Evolutionary conservation across 2,329 filamentous ascomycete species (phyloP).

Genomic region (Fusarium coffeatum): DNA sequence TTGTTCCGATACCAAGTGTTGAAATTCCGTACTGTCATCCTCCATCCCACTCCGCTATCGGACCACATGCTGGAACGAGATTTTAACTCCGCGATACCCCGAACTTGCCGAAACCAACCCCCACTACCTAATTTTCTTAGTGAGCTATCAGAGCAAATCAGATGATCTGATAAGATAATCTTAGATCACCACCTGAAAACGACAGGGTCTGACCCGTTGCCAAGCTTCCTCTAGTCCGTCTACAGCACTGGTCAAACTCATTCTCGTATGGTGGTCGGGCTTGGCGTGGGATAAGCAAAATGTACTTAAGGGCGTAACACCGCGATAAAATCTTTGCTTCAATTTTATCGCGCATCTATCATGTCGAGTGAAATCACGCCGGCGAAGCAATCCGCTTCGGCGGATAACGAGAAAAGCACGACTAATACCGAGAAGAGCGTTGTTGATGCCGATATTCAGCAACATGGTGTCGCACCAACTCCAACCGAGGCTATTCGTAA

Average conservation of each 20-base stretch:
- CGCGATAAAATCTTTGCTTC: accelerated
- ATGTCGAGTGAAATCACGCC: background rate
- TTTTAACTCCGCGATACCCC: background rate
- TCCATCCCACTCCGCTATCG: background rate
- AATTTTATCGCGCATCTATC: background rate
- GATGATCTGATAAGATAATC: background rate
- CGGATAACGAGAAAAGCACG: background rate
- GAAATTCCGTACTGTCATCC: too few relatives aligned
- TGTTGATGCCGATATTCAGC: background rate
- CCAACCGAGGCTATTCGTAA: background rate
- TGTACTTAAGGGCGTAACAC: background rate
- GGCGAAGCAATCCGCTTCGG: background rate
- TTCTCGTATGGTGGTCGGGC: background rate
- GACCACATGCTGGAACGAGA: background rate
- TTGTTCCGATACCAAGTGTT: background rate
- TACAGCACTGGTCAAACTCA: background rate
- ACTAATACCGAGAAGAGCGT: background rate
- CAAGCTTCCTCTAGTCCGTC: background rate
- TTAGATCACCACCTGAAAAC: background rate
- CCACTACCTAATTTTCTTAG: too few relatives aligned
- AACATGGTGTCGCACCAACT: background rate
- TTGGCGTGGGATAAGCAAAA: background rate
- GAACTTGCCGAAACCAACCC: too few relatives aligned
- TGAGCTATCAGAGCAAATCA: background rate
- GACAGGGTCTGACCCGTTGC: background rate